Conservation (phyloP, 2,329 filamentous ascomycete species). For the Penicillium occitanis region DNA sequence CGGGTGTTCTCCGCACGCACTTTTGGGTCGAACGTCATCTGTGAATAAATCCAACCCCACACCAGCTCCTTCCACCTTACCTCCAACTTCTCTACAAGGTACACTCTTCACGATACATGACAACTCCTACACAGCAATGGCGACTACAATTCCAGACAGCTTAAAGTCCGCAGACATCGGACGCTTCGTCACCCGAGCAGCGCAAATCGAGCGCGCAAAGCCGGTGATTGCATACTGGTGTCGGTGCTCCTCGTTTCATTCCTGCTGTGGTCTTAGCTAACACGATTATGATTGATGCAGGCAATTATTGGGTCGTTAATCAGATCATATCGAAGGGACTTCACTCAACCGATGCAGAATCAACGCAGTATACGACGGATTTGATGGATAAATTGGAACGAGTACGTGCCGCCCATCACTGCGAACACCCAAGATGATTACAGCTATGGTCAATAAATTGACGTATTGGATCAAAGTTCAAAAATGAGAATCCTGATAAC, state of each 20-base stretch:
- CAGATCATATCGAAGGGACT: constrained; percentile 80
- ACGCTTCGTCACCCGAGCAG: constrained; percentile 78
- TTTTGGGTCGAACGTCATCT: constrained; percentile 13
- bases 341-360: constrained; percentile 75
- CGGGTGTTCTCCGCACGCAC: constrained; percentile 6
- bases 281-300: constrained; percentile 45
- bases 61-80: constrained; percentile 5
- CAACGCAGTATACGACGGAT: constrained; percentile 73
- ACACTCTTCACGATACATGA: neutral
- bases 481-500: constrained; percentile 70
- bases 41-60: constrained; percentile 12
- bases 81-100: neutral
- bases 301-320: constrained; percentile 89
- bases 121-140: constrained; percentile 56
- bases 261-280: neutral
- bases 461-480: constrained; percentile 54
- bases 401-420: constrained; percentile 46
- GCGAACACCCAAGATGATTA: neutral
- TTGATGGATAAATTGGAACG: constrained; percentile 91
- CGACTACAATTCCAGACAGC: constrained; percentile 65
- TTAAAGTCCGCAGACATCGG: constrained; percentile 79
- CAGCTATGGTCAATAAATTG: constrained; percentile 6
- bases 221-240: constrained; percentile 95
- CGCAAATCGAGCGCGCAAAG: constrained; percentile 79
- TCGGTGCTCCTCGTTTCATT: constrained; percentile 50